Evolutionary conservation across 2,329 filamentous ascomycete species (phyloP), one percentile per base, ranked within the genome.

Genomic region (Claviceps africana): DNA sequence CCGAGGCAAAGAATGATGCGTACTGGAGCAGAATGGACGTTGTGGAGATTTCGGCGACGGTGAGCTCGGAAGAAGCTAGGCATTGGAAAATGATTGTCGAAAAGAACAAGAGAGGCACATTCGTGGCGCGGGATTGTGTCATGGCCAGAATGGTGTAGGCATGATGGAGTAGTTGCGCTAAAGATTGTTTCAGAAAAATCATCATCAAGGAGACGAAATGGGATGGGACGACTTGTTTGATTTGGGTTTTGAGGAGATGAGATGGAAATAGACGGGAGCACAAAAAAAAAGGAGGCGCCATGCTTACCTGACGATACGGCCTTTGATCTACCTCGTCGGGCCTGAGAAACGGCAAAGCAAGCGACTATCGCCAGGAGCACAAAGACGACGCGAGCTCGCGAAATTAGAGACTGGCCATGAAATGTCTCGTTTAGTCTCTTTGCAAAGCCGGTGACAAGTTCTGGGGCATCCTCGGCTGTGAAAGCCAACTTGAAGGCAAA

Each of bases 401-500:
- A 65, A 5, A 79, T 64, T 7, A 81, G 67, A 1, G 73, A 68
- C 11, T 71, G 66, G 0, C 68, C 70, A 10, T 69, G 64, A 5
- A 73, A 67, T 4, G 67, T 58, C 9, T 70, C 64, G 15, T 72
- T 63, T 3, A 79, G 57, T 3, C 58, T 62, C 47, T 60, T 65
- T 0, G 70, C 69, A 46, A 74, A 67, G 2, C 72, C 74, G 3
- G 71, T 65, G 25, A 91, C 72, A 9, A 95, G 74, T 65, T 97
- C 93, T 0, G 91, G 90, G 0, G 90, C 86, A 65, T 97, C 93
- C 51, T 88, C 83, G 47, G 81, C 78, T 0, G 89, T 93, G 63
- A 96, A 97, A 1, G 84, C 83, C 25, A 96, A 70, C 68, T 98
- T 98, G 74, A 97, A 98, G 4, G 83, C 74, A 22, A 93, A 76